Evolutionary conservation across 768 basidiomycete species (phyloP).

Genomic region (Tricholoma bakamatsutake): DNA sequence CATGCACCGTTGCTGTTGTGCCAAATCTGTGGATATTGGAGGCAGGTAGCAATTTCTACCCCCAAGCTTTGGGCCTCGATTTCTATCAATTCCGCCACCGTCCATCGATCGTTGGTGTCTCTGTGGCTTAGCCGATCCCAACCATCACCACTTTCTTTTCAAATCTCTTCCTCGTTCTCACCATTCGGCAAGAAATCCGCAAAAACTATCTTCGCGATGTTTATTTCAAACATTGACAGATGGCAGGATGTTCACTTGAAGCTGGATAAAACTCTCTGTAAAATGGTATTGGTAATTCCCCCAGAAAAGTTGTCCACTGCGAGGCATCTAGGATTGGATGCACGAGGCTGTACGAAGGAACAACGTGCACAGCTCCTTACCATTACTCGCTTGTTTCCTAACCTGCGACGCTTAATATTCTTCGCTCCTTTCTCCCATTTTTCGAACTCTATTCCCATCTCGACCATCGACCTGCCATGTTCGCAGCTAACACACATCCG

Average conservation of each 20-base stretch:
- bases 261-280: background rate
- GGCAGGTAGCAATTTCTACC: background rate
- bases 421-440: background rate
- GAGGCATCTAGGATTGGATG: background rate
- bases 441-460: background rate
- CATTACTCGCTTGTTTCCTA: background rate
- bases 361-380: background rate
- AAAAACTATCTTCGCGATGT: background rate
- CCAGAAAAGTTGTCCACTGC: background rate
- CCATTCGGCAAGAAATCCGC: background rate
- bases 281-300: background rate
- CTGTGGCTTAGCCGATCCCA: conserved; percentile 1
- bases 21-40: conserved; percentile 3
- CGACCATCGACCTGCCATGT: background rate
- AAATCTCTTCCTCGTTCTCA: background rate
- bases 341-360: background rate
- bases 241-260: background rate
- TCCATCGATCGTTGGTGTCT: background rate
- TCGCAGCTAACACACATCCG: background rate
- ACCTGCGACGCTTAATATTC: background rate
- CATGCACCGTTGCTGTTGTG: background rate
- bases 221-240: background rate
- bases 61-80: background rate
- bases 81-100: background rate
- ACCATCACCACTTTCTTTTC: background rate